Percentiles rank a stretch among this genome's conserved stretches.
Evolutionary conservation across 2,329 filamentous ascomycete genomes (phyloP).

Genomic region (Fusarium pilosicola): DNA sequence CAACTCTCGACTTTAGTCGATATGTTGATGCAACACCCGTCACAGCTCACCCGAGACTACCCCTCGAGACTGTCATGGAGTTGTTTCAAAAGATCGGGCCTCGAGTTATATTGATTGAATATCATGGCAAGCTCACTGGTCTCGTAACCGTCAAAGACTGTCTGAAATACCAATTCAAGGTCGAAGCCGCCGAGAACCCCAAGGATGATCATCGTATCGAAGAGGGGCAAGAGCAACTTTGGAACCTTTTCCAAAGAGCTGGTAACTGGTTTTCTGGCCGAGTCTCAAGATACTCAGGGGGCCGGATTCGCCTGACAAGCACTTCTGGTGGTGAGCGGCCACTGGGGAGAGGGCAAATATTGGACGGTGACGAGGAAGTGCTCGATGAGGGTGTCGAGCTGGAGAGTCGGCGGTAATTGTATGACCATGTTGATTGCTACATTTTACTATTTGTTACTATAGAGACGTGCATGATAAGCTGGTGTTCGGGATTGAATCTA

Average conservation of each 20-base stretch:
- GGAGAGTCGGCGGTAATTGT: constrained; percentile 48
- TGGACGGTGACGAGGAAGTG: constrained; percentile 56
- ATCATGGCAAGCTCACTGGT: constrained; percentile 83
- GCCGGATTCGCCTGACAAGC: constrained; percentile 63
- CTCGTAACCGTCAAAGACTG: constrained; percentile 97
- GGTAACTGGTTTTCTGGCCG: constrained; percentile 69
- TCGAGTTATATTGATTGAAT: constrained; percentile 90
- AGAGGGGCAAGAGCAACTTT: constrained; percentile 72
- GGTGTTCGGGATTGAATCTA: constrained; percentile 36
- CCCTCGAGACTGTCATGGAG: constrained; percentile 97
- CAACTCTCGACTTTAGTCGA: constrained; percentile 79
- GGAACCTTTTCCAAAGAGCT: constrained; percentile 64
- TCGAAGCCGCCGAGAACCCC: constrained; percentile 83
- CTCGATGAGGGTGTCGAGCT: constrained; percentile 56
- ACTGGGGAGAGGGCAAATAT: constrained; percentile 57
- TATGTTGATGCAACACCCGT: constrained; percentile 92
- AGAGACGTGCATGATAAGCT: constrained; percentile 33
- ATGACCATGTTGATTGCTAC: constrained; percentile 1
- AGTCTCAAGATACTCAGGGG: constrained; percentile 63
- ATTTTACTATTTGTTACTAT: constrained; percentile 11
- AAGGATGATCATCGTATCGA: constrained; percentile 66
- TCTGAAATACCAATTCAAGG: constrained; percentile 96
- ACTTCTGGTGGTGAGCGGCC: constrained; percentile 50
- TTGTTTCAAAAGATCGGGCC: constrained; percentile 98
- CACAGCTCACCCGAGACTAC: constrained; percentile 88